Evolutionary conservation across 2,329 filamentous ascomycete genomes (phyloP).

Genomic region (Capronia coronata): DNA sequence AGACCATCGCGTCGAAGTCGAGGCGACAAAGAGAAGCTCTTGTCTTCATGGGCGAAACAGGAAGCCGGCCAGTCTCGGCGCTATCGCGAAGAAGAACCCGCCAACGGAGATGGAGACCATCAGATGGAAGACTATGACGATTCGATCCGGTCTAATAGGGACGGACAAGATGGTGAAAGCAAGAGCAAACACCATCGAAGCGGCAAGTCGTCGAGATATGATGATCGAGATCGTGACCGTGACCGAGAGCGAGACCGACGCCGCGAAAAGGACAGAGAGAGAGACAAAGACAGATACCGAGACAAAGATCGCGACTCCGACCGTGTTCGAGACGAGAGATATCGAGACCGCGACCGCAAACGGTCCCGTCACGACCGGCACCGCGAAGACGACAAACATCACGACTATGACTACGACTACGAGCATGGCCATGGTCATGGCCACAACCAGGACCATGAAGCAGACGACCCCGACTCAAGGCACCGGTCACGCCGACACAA

Average conservation of each 20-base stretch:
- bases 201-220: slow-evolving; percentile 28
- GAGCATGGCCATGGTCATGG: slow-evolving; percentile 8
- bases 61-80: slow-evolving; percentile 46
- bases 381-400: slow-evolving; percentile 27
- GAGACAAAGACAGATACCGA: slow-evolving; percentile 27
- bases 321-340: slow-evolving; percentile 13
- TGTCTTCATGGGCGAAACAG: slow-evolving; percentile 34
- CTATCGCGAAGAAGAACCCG: slow-evolving; percentile 36
- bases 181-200: slow-evolving; percentile 32
- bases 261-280: slow-evolving; percentile 26
- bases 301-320: slow-evolving; percentile 16
- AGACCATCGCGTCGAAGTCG: slow-evolving; percentile 57
- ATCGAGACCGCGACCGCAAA: slow-evolving; percentile 26
- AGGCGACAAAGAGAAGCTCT: slow-evolving; percentile 48
- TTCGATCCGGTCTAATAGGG: slow-evolving; percentile 22
- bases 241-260: slow-evolving; percentile 20
- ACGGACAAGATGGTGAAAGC: slow-evolving; percentile 18
- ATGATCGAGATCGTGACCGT: slow-evolving; percentile 18
- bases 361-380: slow-evolving; percentile 34
- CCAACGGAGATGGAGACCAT: slow-evolving; percentile 30
- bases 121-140: slow-evolving; percentile 33
- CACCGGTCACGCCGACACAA: slow-evolving; percentile 36
- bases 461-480: slow-evolving; percentile 25
- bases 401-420: slow-evolving; percentile 23
- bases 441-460: slow-evolving; percentile 1